Conservation (phyloP, 75 land plant species). For the Cryptomeria japonica region DNA sequence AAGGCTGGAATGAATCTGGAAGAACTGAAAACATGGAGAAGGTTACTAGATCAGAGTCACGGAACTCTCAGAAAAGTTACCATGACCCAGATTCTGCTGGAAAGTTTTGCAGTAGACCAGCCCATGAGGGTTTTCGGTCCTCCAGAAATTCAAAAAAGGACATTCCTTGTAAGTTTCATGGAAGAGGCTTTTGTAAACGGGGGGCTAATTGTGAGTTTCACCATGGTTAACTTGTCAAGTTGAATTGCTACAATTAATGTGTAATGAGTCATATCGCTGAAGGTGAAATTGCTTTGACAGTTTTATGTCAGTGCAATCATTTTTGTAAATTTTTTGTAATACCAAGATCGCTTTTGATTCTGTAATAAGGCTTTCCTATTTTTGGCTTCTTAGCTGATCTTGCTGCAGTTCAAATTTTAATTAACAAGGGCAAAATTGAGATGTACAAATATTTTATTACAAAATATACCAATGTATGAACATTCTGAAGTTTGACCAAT, state of each 20-base stretch:
- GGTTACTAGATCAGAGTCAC: neutral
- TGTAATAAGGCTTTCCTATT: neutral
- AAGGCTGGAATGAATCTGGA: conserved; percentile 7
- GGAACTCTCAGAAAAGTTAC: neutral
- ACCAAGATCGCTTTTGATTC: neutral
- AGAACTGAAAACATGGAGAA: conserved; percentile 8
- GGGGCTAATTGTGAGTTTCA: conserved; percentile 9
- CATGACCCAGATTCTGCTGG: no score
- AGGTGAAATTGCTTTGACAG: neutral
- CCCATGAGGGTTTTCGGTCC: conserved; percentile 3
- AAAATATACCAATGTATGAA: neutral
- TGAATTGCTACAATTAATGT: neutral
- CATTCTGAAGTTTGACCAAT: neutral
- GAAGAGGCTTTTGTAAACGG: conserved; percentile 12
- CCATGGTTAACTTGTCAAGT: conserved; percentile 10
- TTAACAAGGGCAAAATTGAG: neutral
- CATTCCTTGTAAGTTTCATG: conserved; percentile 17
- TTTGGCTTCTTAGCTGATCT: neutral
- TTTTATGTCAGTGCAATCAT: neutral
- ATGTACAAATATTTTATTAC: neutral
- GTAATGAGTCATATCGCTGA: neutral
- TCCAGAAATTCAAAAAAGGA: conserved; percentile 13
- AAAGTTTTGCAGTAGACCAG: no score
- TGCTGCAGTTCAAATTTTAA: neutral
- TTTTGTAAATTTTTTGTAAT: neutral